Evolutionary conservation across 371 early-diverging fungal genomes (phyloP).

Genomic region (Zychaea mexicana): DNA sequence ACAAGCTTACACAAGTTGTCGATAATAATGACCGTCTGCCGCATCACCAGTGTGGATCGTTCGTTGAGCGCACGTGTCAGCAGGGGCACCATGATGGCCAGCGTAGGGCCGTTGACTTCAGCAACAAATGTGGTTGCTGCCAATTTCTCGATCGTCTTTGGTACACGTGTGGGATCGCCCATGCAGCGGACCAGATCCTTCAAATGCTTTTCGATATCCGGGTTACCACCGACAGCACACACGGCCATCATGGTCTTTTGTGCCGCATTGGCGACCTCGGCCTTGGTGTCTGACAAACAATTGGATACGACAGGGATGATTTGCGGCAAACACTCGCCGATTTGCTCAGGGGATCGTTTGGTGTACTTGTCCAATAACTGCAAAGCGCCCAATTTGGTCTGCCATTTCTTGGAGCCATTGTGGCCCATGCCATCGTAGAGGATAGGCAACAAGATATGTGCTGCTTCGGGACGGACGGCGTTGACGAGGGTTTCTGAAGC

Average conservation of each 20-base stretch:
- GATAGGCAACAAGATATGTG: conserved; percentile 58
- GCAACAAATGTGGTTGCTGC: conserved; percentile 82
- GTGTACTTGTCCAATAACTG: conserved; percentile 59
- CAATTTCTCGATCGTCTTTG: conserved; percentile 70
- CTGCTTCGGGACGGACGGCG: conserved; percentile 59
- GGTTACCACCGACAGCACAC: conserved; percentile 76
- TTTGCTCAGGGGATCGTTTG: conserved; percentile 62
- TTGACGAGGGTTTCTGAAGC: conserved; percentile 59
- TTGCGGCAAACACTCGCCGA: conserved; percentile 66
- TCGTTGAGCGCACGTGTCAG: conserved; percentile 66
- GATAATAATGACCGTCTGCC: conserved; percentile 63
- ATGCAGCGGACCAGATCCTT: conserved; percentile 73
- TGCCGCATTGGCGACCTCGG: conserved; percentile 57
- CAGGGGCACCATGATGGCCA: conserved; percentile 79
- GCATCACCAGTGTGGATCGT: conserved; percentile 54
- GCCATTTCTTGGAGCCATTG: conserved; percentile 74
- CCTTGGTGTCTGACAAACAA: conserved; percentile 74
- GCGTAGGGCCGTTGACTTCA: conserved; percentile 76
- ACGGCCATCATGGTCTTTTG: conserved; percentile 65
- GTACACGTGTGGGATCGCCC: conserved; percentile 72
- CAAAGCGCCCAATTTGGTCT: conserved; percentile 72
- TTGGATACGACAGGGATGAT: conserved; percentile 76
- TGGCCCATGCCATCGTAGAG: conserved; percentile 62
- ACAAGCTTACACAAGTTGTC: conserved; percentile 68
- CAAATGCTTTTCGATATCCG: conserved; percentile 72